Evolutionary conservation across 2,329 filamentous ascomycete species (phyloP).

Genomic region (Aspergillus sp.): DNA sequence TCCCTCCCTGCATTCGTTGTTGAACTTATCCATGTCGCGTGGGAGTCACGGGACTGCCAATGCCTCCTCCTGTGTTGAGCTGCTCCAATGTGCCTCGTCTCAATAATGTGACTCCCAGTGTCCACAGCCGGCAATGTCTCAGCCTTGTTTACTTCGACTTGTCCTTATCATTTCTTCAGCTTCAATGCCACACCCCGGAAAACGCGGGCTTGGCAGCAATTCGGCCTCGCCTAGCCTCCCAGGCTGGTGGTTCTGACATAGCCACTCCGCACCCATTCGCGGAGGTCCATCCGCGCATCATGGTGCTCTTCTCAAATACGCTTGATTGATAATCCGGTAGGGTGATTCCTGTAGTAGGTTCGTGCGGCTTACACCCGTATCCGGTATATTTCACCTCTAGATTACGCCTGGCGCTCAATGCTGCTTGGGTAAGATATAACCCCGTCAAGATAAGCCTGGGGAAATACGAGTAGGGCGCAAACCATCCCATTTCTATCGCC

Average conservation of each 20-base stretch:
- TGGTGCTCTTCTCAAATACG: background rate
- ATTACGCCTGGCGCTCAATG: background rate
- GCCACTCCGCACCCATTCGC: background rate
- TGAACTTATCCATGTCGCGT: background rate
- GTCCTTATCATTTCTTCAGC: background rate
- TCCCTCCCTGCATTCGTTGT: background rate
- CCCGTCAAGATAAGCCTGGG: background rate
- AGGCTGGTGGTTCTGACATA: background rate
- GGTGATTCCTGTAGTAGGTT: background rate
- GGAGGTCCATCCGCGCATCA: background rate
- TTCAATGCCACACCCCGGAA: background rate
- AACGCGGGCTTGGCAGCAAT: background rate
- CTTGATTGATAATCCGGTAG: background rate
- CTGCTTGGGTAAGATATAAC: background rate
- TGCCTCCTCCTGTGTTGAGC: background rate
- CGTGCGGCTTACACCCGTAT: background rate
- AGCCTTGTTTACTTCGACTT: background rate
- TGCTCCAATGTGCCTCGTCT: background rate
- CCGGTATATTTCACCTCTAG: background rate
- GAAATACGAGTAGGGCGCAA: constrained; percentile 1
- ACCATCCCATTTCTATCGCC: background rate
- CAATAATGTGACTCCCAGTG: background rate
- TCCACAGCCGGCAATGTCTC: background rate
- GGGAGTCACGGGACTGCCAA: background rate
- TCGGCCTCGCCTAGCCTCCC: background rate